phyloP scores from a whole-genome alignment of 805 yeast genomes.

The Candida pseudofarinosa region DNA sequence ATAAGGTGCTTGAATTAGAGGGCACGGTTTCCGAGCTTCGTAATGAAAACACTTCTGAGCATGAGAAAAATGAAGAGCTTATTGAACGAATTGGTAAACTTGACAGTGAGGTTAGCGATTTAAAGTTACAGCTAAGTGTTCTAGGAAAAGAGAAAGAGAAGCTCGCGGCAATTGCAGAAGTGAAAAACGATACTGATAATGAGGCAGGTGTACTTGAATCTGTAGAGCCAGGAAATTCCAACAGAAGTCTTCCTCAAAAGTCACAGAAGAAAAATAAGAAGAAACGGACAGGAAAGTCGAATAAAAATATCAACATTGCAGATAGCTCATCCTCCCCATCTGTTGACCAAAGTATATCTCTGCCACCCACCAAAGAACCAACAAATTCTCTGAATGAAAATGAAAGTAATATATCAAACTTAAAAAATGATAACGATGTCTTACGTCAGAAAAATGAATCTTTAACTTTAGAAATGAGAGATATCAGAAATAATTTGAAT shows the following conservation, averaged over 20 bases:
- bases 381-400: too few species aligned
- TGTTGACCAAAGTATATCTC: too few species aligned
- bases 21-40: background rate
- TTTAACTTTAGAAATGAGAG: slow-evolving; percentile 13
- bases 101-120: background rate
- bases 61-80: slow-evolving; percentile 4
- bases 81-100: slow-evolving; percentile 2
- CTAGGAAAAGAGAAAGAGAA: background rate
- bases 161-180: background rate
- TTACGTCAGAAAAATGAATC: slow-evolving; percentile 10
- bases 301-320: slow-evolving; percentile 2
- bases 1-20: slow-evolving; percentile 14
- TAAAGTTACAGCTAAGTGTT: background rate
- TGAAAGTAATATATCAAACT: too few species aligned
- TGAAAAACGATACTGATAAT: background rate
- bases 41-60: slow-evolving; percentile 4
- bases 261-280: slow-evolving; percentile 24
- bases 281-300: slow-evolving; percentile 7
- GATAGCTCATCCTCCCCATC: background rate
- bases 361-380: too few species aligned
- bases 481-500: slow-evolving; percentile 26
- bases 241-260: slow-evolving; percentile 5
- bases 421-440: too few species aligned
- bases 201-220: too few species aligned
- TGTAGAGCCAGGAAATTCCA: background rate